Evolutionary conservation across 495 filamentous ascomycete species (phyloP), one percentile per base, ranked within the genome.

Genomic region (Echria macrotheca): DNA sequence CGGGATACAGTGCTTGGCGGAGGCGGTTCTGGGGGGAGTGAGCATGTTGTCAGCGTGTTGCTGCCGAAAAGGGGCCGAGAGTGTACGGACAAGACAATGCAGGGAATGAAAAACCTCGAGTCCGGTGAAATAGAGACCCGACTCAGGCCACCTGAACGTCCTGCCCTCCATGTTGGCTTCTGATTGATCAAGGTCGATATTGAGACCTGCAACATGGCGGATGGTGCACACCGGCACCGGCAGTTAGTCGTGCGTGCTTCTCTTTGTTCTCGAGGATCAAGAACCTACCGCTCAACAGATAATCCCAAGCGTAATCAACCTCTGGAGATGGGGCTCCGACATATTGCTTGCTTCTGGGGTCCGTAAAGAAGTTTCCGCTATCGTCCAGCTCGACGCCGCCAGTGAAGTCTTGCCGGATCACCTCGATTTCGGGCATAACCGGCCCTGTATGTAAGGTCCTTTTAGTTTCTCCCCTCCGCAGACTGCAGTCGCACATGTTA

Each of bases 81-180:
- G n/a, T n/a, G n/a, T n/a, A n/a, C 38, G 23, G 29, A 29, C 44
- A 47, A 25, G 31, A n/a, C 44, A 47, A 25, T 47, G 44, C 15
- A 47, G 21, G 3, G 44, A 47, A 17, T 47, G 44, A 37, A 21
- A 47, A 14, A 47, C 44, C 21, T 47, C 44, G 3, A 47, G 44
- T 25, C 44, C 44, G 1, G 29, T 47, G 19, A 47, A 47, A 17
- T 36, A 47, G 3, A 23, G 17, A 2, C 44, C 44, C 3, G 29
- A 21, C 24, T 47, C 44, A 2, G 29, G 29, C 44, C 44, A 47
- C 15, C 38, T n/a, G 19, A 21, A 47, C 10, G 44, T 47, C n/a
- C 8, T 36, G 31, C 32, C 44, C n/a, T 5, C 17, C 3, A 37
- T 8, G 29, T 47, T 22, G 9, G 18, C 17, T 14, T 47, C 44